Conservation (phyloP, 306 rosid genomes). For the Dryas alaskensis region DNA sequence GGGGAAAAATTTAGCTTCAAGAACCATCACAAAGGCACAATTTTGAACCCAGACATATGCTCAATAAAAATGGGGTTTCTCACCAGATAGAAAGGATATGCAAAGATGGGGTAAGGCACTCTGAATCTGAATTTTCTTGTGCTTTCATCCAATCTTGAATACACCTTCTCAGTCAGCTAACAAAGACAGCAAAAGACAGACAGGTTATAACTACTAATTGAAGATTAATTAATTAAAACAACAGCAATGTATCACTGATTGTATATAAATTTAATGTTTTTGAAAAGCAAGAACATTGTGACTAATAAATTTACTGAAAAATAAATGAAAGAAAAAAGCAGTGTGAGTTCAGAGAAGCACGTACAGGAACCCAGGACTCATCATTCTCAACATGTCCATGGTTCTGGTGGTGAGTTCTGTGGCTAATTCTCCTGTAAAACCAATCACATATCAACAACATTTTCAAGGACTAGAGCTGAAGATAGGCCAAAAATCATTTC, state of each 20-base stretch:
- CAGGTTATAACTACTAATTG: neutral
- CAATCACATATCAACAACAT: neutral
- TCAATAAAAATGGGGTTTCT: slow-evolving; percentile 21
- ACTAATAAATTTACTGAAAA: neutral
- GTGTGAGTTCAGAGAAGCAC: slow-evolving; percentile 23
- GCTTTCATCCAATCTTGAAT: slow-evolving; percentile 43
- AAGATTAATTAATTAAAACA: neutral
- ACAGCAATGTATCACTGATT: neutral
- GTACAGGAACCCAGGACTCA: slow-evolving; percentile 97
- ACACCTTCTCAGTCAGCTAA: slow-evolving; percentile 74
- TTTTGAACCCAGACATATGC: neutral
- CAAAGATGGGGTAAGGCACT: slow-evolving; percentile 77
- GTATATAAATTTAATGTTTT: neutral
- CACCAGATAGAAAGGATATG: slow-evolving; percentile 88
- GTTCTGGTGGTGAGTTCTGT: slow-evolving; percentile 94
- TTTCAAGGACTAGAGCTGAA: slow-evolving; percentile 3
- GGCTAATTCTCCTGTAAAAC: slow-evolving; percentile 84
- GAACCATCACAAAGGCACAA: neutral
- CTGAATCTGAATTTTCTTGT: slow-evolving; percentile 65
- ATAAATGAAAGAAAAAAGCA: neutral
- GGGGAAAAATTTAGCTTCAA: neutral
- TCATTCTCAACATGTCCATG: slow-evolving; percentile 95
- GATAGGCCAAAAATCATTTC: neutral
- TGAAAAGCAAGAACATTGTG: slow-evolving; percentile 15
- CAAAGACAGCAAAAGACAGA: slow-evolving; percentile 7